Base-by-base conservation (phyloP, 176 grass and related monocot species). In the Hyparrhenia diplandra region DNA sequence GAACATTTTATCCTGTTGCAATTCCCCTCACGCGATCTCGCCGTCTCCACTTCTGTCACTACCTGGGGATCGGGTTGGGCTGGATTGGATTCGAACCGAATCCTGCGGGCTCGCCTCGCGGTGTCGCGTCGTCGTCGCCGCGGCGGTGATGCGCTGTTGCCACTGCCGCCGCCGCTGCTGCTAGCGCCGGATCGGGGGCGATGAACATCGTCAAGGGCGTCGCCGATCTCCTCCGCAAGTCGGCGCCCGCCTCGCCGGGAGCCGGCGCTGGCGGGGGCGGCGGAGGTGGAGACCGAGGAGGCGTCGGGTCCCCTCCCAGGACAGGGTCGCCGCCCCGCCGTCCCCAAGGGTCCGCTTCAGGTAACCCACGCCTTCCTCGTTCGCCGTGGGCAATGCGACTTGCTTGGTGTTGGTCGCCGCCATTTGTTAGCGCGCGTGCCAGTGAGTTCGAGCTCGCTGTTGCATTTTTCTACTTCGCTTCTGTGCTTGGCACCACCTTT, bases 121-220 rank as follows among this genome's bases (percentile, higher is more conserved):
- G 1, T 6, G 20, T 3, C 66, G 43, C 13, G 45, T 14, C 30
- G 37, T 23, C 43, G 62, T 36, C 73, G 30, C 69, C 69, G 61
- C 45, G 45, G 73, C 27, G 80, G 87, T 84, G 87, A 88, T 88
- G 87, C 70, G 71, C 87, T 76, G 62, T 80, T 66, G 37, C 72
- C 39, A 23, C 47, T 14, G 18, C 45, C 43, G 69, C 24, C 2
- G 40, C 40, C 13, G n/a, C n/a, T n/a, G 72, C 59, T 75, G 70
- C 85, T 87, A 89, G 77, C 87, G 13, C 77, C 27, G 71, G 65
- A 89, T 89, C 87, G 77, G 83, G 45, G 78, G 71, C 78, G 78
- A 98, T 98, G 95, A 98, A 98, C 77, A 91, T 98, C 79, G 90
- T 98, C 13, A 95, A n/a, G 81, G 95, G 95, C 35, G 95, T 98